A percentile compares a stretch with the other conserved stretches of the same genome.
Conservation (phyloP, 805 yeast species). For the Priceomyces medius region DNA sequence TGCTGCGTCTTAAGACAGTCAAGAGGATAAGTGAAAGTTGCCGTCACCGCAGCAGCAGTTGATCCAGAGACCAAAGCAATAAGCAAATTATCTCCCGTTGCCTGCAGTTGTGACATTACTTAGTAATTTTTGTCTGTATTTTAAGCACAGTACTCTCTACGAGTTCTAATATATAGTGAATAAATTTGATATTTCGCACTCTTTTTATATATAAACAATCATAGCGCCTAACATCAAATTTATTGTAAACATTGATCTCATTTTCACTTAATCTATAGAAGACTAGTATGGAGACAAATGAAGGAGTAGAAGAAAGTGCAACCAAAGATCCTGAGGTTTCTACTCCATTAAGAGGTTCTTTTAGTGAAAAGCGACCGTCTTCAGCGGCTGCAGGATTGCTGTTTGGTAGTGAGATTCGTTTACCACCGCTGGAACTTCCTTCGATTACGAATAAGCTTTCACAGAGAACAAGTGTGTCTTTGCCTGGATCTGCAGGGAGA, state of each 20-base stretch:
- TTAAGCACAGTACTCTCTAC: too few relatives aligned
- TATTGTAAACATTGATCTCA: not conserved
- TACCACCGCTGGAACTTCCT: constrained; percentile 12
- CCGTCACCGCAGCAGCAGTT: constrained; percentile 61
- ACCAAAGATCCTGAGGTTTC: constrained; percentile 18
- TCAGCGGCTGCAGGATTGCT: not conserved
- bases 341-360: constrained; percentile 14
- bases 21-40: constrained; percentile 67
- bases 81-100: constrained; percentile 36
- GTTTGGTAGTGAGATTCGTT: constrained; percentile 5
- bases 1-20: constrained; percentile 66
- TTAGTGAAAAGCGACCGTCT: constrained; percentile 1
- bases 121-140: too few relatives aligned
- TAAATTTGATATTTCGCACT: constrained; percentile 2
- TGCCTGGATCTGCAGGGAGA: constrained; percentile 7
- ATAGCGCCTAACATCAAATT: not conserved
- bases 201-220: not conserved
- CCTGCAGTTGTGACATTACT: constrained; percentile 4
- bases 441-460: constrained; percentile 9
- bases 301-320: not conserved
- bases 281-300: not conserved
- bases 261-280: not conserved
- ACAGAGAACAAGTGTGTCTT: constrained; percentile 5
- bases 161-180: too few relatives aligned
- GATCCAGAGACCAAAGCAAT: constrained; percentile 62